These are phyloP conservation scores for Prunus mira DNA, from an alignment of 306 rosid genomes.

Conservation along the genomic window DNA sequence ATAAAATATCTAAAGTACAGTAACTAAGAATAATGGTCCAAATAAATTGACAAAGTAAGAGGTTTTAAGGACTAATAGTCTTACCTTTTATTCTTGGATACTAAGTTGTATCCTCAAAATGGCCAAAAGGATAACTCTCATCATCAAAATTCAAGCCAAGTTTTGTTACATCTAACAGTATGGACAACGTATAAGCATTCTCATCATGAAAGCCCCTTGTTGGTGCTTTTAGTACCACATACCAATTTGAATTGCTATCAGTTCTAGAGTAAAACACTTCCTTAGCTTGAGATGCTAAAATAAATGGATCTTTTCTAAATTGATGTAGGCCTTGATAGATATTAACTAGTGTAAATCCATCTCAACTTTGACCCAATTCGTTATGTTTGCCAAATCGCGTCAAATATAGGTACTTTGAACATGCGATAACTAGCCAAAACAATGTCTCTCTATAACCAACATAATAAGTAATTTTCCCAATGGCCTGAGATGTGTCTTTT, in stretches of 20 bases:
- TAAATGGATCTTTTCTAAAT: neutral
- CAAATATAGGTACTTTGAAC: neutral
- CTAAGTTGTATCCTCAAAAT: neutral
- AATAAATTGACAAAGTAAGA: too few species aligned
- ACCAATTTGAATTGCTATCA: neutral
- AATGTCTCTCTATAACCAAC: neutral
- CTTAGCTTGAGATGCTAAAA: neutral
- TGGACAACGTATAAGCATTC: neutral
- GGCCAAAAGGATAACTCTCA: neutral
- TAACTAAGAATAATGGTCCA: too few species aligned
- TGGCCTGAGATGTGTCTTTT: too few species aligned
- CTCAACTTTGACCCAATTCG: neutral
- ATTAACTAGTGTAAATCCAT: neutral
- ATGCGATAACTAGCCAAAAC: neutral
- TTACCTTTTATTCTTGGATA: too few species aligned
- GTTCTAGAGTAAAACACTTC: neutral
- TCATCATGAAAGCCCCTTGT: neutral
- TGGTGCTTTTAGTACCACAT: neutral
- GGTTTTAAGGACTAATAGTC: too few species aligned
- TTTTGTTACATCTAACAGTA: neutral
- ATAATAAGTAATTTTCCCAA: neutral
- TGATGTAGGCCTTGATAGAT: neutral
- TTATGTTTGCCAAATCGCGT: neutral
- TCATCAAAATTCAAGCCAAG: neutral
- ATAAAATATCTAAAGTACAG: too few species aligned